Base-by-base conservation (phyloP, 306 rosid species). In the Quercus engelmannii region DNA sequence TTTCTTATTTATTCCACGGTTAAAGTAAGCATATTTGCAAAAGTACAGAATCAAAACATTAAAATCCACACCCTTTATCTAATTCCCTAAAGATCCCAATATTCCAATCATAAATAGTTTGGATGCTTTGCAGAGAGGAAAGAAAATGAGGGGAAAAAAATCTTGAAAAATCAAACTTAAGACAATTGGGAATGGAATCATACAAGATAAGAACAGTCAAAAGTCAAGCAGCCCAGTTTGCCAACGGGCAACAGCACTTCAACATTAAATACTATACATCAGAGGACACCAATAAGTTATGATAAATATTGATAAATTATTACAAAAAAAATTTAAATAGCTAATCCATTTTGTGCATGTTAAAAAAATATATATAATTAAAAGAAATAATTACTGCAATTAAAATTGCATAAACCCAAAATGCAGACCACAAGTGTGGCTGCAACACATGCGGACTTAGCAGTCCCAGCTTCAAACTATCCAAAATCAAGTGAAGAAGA, bases 341-440 rank as follows among this genome's bases (percentile, higher is more conserved):
- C 65, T 23, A 20, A 59, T 59, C 31, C 18, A 59, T 59, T 21
- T 59, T 59, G 17, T 23, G 18, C 65, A 59, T 23, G 31, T 59
- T 23, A 20, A 26, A 59, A 59, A 41, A 30, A 17, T n/a, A 64
- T 5, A 64, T 64, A 20, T 10, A 30, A 35, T 30, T 17, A 30
- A 10, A 64, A 64, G 10, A 64, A 64, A 64, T 64, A 20, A 59
- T 6, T 74, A 82, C 70, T 31, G 76, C 18, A 52, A 52, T 3
- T 12, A 49, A 35, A 71, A 76, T 75, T 58, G 72, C 14, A 63
- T 77, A 43, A 77, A 78, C 54, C 35, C 71, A 69, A 55, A 80
- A 51, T 35, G 38, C 38, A 78, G 61, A 75, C 43, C 43, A 64
- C 35, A 79, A 71, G 71, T 55, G 54, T 73, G 4, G 51, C 59